Conservation (phyloP, 768 basidiomycete genomes). For the Gloeophyllum trabeum region DNA sequence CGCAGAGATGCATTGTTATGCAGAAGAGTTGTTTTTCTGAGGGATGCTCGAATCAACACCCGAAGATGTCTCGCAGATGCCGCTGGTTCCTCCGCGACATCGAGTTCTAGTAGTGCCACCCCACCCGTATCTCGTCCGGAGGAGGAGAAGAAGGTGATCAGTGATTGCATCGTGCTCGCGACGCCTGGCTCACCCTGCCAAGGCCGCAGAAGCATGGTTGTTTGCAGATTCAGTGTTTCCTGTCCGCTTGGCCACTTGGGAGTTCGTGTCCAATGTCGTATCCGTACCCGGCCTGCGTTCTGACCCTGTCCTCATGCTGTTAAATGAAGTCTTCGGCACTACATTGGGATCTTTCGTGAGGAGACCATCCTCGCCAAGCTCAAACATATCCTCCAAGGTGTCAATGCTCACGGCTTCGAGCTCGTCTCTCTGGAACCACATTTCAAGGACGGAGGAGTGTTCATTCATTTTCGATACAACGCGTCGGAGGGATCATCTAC, state of each 20-base stretch:
- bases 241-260: slow-evolving; percentile 56
- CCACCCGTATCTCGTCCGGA: no score
- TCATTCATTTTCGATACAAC: slow-evolving; percentile 59
- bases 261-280: no score
- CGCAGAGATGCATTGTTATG: no score
- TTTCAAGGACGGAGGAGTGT: slow-evolving; percentile 79
- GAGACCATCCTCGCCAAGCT: slow-evolving; percentile 44
- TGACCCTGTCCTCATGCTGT: slow-evolving; percentile 2
- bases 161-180: no score
- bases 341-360: slow-evolving; percentile 48
- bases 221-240: slow-evolving; percentile 78
- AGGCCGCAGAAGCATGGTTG: slow-evolving; percentile 42
- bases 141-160: no score
- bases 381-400: slow-evolving; percentile 31
- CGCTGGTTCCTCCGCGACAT: no score
- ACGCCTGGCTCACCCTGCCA: no score
- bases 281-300: slow-evolving; percentile 4
- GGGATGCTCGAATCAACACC: no score
- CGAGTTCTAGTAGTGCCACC: no score
- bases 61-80: no score
- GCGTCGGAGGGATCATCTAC: background rate
- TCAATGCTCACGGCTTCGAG: slow-evolving; percentile 46
- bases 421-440: slow-evolving; percentile 55
- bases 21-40: no score
- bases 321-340: slow-evolving; percentile 43